Percentiles rank a stretch among this genome's conserved stretches.
Evolutionary conservation across 345 rosid species (phyloP).

Genomic region (Boechera stricta): DNA sequence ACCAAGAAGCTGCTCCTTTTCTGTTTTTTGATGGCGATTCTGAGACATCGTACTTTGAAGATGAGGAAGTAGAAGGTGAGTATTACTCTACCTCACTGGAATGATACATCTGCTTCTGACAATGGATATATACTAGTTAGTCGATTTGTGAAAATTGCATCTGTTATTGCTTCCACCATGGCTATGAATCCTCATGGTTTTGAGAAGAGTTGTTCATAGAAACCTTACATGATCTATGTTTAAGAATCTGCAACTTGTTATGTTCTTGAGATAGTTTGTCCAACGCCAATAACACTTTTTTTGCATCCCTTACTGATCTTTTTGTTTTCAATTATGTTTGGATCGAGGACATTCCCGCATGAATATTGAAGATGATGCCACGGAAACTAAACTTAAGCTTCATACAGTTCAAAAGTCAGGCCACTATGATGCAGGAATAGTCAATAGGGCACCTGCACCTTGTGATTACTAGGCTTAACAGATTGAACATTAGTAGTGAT

Average conservation of each 20-base stretch:
- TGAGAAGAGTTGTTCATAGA: constrained; percentile 3
- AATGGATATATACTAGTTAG: constrained; percentile 5
- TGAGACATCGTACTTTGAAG: constrained; percentile 50
- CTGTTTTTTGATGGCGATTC: constrained; percentile 59
- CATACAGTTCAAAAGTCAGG: not conserved
- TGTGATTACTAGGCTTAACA: constrained; percentile 15
- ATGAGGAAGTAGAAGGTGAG: constrained; percentile 59
- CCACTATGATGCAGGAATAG: not conserved
- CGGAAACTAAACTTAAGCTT: constrained; percentile 1
- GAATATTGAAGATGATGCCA: not conserved
- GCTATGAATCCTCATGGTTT: constrained; percentile 7
- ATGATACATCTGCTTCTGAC: constrained; percentile 32
- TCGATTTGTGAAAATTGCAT: constrained; percentile 8
- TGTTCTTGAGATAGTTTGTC: constrained; percentile 14
- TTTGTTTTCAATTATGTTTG: constrained; percentile 8
- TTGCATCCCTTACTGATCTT: not conserved
- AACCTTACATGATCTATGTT: not conserved
- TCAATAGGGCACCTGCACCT: not conserved
- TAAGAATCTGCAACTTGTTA: not conserved
- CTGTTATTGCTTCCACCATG: constrained; percentile 6
- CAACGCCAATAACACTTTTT: constrained; percentile 10
- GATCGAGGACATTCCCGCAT: not conserved
- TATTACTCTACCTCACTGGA: constrained; percentile 44
- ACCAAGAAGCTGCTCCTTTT: constrained; percentile 59
- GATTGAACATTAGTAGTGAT: constrained; percentile 9